These are phyloP conservation scores for Salix brachista DNA, from an alignment of 345 rosid genomes.

Conservation along the genomic window DNA sequence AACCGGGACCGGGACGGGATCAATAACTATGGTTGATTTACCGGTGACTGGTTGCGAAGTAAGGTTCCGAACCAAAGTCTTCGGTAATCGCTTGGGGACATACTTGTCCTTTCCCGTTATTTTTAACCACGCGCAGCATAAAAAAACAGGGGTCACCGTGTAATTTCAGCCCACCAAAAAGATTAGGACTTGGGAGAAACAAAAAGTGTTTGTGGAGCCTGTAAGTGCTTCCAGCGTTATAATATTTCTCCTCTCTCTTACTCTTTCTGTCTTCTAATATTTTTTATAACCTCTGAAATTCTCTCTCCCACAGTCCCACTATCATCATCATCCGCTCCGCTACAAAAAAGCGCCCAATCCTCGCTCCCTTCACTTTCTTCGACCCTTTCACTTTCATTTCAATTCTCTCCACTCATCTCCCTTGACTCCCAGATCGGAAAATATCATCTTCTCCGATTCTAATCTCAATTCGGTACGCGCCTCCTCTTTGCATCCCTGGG, in stretches of 20 bases:
- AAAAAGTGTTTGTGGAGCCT: slow-evolving; percentile 3
- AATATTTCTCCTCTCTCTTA: not conserved
- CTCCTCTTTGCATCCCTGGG: no score
- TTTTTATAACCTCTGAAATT: not conserved
- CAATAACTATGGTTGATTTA: no score
- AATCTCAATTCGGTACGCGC: no score
- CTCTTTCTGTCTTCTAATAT: not conserved
- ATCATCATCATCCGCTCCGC: slow-evolving; percentile 2
- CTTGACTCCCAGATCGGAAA: slow-evolving; percentile 4
- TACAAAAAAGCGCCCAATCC: not conserved
- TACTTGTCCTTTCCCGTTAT: no score
- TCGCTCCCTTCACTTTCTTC: not conserved
- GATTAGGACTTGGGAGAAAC: no score
- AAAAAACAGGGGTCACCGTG: not conserved
- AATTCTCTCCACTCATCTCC: not conserved
- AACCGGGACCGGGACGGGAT: no score
- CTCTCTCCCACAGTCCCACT: not conserved
- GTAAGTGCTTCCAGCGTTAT: not conserved
- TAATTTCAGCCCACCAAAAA: no score
- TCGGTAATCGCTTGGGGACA: not conserved
- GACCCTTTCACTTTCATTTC: not conserved
- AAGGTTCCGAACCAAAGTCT: no score
- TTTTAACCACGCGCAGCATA: not conserved
- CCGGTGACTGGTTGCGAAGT: no score
- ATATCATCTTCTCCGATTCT: not conserved